Evolutionary conservation across 805 yeast species (phyloP).

Genomic region (Suhomyces vadensis): DNA sequence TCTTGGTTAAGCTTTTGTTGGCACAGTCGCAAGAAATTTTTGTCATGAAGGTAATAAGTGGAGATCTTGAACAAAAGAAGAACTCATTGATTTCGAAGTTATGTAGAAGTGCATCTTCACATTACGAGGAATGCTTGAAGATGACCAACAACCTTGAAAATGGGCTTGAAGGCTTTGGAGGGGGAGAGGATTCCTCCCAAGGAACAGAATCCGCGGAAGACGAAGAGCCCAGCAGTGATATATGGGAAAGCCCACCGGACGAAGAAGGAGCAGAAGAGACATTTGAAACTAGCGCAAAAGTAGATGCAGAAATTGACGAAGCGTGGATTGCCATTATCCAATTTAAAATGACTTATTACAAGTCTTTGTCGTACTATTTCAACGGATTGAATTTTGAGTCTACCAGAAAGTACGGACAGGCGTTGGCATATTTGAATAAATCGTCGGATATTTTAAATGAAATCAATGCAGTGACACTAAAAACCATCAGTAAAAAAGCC

Average conservation of each 20-base stretch:
- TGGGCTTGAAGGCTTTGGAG: constrained; percentile 5
- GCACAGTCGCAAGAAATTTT: constrained; percentile 92
- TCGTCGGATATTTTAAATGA: constrained; percentile 47
- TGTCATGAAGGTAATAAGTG: constrained; percentile 56
- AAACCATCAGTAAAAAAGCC: constrained; percentile 16
- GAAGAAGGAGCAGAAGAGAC: constrained; percentile 11
- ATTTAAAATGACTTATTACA: constrained; percentile 56
- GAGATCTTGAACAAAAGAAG: constrained; percentile 52
- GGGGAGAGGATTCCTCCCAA: not conserved
- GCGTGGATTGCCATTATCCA: constrained; percentile 54
- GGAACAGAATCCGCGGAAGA: constrained; percentile 13
- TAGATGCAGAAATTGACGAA: constrained; percentile 32
- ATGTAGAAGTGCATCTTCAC: constrained; percentile 58
- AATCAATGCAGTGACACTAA: constrained; percentile 30
- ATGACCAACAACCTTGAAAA: constrained; percentile 34
- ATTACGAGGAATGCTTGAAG: constrained; percentile 55
- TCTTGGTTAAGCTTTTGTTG: constrained; percentile 63
- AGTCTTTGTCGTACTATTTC: constrained; percentile 60
- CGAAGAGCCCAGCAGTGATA: constrained; percentile 2
- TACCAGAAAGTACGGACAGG: constrained; percentile 66
- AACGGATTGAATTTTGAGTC: constrained; percentile 57
- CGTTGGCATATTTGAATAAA: constrained; percentile 62
- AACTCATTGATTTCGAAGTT: constrained; percentile 75
- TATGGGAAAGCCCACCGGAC: constrained; percentile 2
- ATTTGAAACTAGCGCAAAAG: constrained; percentile 13